phyloP scores from a whole-genome alignment of 768 basidiomycete species.

The Arthromyces matolae region DNA sequence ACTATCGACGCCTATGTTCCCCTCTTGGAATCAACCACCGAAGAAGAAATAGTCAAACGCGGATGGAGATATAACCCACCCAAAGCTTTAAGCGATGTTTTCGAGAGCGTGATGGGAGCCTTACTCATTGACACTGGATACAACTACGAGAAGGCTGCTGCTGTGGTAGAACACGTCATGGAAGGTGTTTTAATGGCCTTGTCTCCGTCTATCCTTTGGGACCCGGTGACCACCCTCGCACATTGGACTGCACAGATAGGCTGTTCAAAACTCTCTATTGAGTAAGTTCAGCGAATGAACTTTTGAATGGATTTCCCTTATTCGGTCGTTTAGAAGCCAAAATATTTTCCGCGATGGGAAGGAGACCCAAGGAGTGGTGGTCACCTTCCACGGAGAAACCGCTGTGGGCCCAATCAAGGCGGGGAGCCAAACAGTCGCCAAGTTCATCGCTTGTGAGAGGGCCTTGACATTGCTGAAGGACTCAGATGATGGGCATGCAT shows the following conservation, averaged over 20 bases:
- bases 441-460: slow-evolving; percentile 62
- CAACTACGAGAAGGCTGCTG: slow-evolving; percentile 63
- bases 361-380: slow-evolving; percentile 43
- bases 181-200: slow-evolving; percentile 60
- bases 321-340: slow-evolving; percentile 22
- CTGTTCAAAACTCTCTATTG: slow-evolving; percentile 40
- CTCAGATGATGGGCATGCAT: slow-evolving; percentile 36
- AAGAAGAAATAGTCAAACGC: slow-evolving; percentile 57
- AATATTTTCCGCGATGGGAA: slow-evolving; percentile 16
- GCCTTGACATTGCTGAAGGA: slow-evolving; percentile 54
- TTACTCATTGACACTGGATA: slow-evolving; percentile 78
- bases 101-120: slow-evolving; percentile 84
- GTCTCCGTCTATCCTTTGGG: slow-evolving; percentile 54
- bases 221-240: slow-evolving; percentile 72
- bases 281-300: slow-evolving; percentile 26
- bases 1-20: slow-evolving; percentile 63
- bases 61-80: slow-evolving; percentile 86
- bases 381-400: slow-evolving; percentile 54
- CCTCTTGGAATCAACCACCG: slow-evolving; percentile 50
- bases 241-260: slow-evolving; percentile 60
- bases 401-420: slow-evolving; percentile 63
- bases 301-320: too few relatives aligned
- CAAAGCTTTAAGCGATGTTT: slow-evolving; percentile 78
- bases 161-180: slow-evolving; percentile 61
- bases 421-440: slow-evolving; percentile 55